Evolutionary conservation across 139 green algal genomes (phyloP), one percentile per base, ranked within the genome.

Genomic region (Chlorella ohadii): DNA sequence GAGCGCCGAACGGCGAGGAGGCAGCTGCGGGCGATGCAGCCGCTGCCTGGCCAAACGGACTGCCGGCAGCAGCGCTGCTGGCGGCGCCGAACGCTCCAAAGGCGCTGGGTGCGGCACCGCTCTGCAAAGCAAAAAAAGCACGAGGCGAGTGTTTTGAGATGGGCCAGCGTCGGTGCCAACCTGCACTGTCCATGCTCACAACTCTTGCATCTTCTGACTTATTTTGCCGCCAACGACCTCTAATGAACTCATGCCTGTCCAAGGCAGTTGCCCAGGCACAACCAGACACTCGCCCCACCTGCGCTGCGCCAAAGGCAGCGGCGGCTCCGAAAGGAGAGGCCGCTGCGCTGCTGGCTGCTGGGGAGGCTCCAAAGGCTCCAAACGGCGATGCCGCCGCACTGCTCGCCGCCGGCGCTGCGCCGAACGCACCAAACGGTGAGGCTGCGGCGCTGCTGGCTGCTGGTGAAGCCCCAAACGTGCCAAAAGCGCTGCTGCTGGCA

Each of bases 71-170:
- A 34, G 59, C 28, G 65, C 84, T 65, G 77, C 39, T 67, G 33
- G 39, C 70, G 7, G 82, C 55, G 6, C 77, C 57, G 41, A 72
- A 72, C 4, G 82, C 72, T 23, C 82, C 36, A 84, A 86, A 86
- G 3, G 47, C 36, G 67, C 79, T 66, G 47, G 33, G 47, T 0
- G 78, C 44, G 2, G 66, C 64, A 20, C 64, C 47, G 41, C 44
- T 39, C 64, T 47, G 39, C 16, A 59, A 22, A 23, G 51, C 11
- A 59, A 4, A 13, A 20, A 23, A 19, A 22, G 51, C 51, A 59
- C 11, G 15, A 2, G 22, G 51, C 11, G 12, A 55, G 44, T 55
- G 6, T 6, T 55, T 6, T 16, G 44, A 11, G 44, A 6, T 55
- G 44, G 44, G 44, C 11, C 7, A 11, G 11, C n/a, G n/a, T n/a